Percentiles rank a stretch among this genome's conserved stretches.
Conservation (phyloP, 768 basidiomycete species). For the Filobasidium floriforme region DNA sequence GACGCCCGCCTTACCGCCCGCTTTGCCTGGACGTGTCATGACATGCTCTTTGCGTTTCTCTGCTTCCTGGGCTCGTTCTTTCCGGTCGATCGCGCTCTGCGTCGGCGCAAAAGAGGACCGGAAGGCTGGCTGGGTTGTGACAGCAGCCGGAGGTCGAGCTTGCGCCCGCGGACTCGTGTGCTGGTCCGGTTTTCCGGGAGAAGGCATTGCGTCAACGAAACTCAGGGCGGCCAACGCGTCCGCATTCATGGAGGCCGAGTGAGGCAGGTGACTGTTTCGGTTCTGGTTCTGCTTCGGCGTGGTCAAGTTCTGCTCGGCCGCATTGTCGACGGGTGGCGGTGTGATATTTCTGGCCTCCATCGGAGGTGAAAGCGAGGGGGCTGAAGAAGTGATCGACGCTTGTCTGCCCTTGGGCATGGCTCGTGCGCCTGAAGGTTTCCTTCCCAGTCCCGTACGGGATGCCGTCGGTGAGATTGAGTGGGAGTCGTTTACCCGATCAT, state of each 20-base stretch:
- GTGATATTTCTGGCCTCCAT: conserved; percentile 1
- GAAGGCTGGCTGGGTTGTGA: conserved; percentile 48
- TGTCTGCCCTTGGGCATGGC: conserved; percentile 33
- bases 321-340: background rate
- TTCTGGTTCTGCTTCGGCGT: background rate
- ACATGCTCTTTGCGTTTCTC: conserved; percentile 75
- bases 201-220: conserved; percentile 52
- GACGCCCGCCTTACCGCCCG: conserved; percentile 40
- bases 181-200: conserved; percentile 21
- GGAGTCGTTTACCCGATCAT: conserved; percentile 1
- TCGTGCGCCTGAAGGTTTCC: conserved; percentile 44
- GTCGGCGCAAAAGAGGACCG: conserved; percentile 84
- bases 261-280: conserved; percentile 2
- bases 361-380: conserved; percentile 6
- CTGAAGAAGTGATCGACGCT: conserved; percentile 12
- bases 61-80: conserved; percentile 73
- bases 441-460: conserved; percentile 28
- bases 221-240: conserved; percentile 73
- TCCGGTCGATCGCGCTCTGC: conserved; percentile 72
- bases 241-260: conserved; percentile 33
- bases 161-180: conserved; percentile 35
- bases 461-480: background rate
- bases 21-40: conserved; percentile 63
- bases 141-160: conserved; percentile 17
- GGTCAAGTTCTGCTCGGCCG: background rate